phyloP scores from a whole-genome alignment of 2,329 filamentous ascomycete genomes.

The Colletotrichum tabaci region DNA sequence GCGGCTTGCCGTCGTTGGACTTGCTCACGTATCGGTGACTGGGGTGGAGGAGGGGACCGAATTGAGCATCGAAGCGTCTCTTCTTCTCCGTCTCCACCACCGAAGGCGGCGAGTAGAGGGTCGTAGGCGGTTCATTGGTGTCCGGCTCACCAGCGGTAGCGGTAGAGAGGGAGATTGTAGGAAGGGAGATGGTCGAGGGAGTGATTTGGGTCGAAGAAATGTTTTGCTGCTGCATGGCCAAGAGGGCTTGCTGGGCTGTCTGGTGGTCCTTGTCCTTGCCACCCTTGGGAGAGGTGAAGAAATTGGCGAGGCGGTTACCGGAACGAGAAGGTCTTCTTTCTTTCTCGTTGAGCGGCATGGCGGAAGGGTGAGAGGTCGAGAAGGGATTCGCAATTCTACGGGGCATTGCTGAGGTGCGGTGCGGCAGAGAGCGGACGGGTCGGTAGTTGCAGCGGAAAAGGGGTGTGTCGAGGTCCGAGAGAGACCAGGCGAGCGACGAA shows the following conservation, averaged over 20 bases:
- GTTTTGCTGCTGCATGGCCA: constrained; percentile 75
- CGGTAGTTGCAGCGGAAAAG: constrained; percentile 16
- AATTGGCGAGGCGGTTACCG: constrained; percentile 82
- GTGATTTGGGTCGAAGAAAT: constrained; percentile 75
- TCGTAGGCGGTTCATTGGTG: constrained; percentile 80
- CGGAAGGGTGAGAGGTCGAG: constrained; percentile 63
- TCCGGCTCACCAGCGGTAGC: constrained; percentile 81
- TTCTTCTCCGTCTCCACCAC: constrained; percentile 85
- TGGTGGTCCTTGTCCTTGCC: constrained; percentile 69
- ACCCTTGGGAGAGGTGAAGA: constrained; percentile 85
- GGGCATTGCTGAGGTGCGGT: constrained; percentile 64
- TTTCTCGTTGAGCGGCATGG: constrained; percentile 64
- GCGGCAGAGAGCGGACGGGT: constrained; percentile 31
- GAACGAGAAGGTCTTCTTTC: constrained; percentile 69
- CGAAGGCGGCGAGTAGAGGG: constrained; percentile 88
- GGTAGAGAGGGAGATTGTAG: constrained; percentile 92
- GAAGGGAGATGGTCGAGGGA: constrained; percentile 82
- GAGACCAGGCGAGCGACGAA: constrained; percentile 16
- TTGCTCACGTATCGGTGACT: constrained; percentile 91
- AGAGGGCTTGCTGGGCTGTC: constrained; percentile 76
- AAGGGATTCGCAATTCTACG: constrained; percentile 73
- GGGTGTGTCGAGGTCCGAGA: constrained; percentile 19
- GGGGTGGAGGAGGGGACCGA: constrained; percentile 85
- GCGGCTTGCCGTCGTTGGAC: constrained; percentile 80
- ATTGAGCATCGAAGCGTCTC: constrained; percentile 88